A percentile compares a stretch with the other conserved stretches of the same genome.
phyloP scores from a whole-genome alignment of 2,329 filamentous ascomycete genomes.

The Beauveria pseudobassiana region DNA sequence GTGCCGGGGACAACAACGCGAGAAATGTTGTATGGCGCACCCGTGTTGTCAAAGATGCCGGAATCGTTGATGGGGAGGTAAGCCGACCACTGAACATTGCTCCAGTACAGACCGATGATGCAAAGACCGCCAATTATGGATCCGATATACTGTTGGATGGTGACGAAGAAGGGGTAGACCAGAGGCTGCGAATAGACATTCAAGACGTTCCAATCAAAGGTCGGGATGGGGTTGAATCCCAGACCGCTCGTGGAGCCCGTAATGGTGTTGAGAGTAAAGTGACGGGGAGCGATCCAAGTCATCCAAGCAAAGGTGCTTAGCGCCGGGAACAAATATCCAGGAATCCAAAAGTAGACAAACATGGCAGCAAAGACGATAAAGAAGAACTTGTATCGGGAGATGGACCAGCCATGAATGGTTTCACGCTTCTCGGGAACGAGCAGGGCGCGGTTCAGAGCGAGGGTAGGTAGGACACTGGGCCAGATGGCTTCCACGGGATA shows the following conservation, averaged over 20 bases:
- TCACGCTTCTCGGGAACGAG: conserved; percentile 27
- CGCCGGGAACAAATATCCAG: conserved; percentile 34
- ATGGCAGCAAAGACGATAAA: conserved; percentile 28
- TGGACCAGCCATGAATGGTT: conserved; percentile 33
- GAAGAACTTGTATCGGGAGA: conserved; percentile 34
- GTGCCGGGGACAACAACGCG: conserved; percentile 31
- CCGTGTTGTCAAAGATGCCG: conserved; percentile 37
- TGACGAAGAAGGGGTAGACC: conserved; percentile 9
- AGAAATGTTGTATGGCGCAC: conserved; percentile 30
- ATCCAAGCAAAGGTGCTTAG: conserved; percentile 39
- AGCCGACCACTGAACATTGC: conserved; percentile 34
- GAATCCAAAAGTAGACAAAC: conserved; percentile 39
- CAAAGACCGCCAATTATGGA: conserved; percentile 1
- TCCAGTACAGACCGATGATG: conserved; percentile 13
- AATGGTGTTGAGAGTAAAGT: conserved; percentile 27
- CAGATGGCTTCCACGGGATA: conserved; percentile 9
- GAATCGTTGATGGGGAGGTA: conserved; percentile 43
- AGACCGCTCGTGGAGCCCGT: conserved; percentile 3
- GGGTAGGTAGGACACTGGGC: conserved; percentile 22
- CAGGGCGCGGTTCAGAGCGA: conserved; percentile 9
- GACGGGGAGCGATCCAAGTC: conserved; percentile 38
- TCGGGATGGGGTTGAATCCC: conserved; percentile 10
- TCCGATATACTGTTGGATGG: conserved; percentile 7
- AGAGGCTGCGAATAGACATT: conserved; percentile 4
- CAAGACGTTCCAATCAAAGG: conserved; percentile 16